Percentiles rank a stretch among this genome's conserved stretches.
Conservation (phyloP, 2,329 filamentous ascomycete genomes). For the Aureobasidium musti region DNA sequence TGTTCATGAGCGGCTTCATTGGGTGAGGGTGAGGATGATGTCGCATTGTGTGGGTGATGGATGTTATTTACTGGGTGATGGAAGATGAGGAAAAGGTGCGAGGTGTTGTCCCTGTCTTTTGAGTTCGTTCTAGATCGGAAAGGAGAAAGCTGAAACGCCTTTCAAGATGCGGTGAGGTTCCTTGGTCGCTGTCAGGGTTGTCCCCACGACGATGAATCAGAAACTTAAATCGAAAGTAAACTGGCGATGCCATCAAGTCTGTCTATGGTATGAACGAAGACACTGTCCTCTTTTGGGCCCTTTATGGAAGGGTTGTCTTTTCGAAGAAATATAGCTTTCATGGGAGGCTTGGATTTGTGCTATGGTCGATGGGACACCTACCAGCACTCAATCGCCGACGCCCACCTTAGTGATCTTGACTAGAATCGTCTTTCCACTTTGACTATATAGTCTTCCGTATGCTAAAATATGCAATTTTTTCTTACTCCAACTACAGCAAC, state of each 20-base stretch:
- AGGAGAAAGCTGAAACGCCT: slow-evolving; percentile 20
- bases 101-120: neutral
- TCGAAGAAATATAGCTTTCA: slow-evolving; percentile 80
- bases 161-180: neutral
- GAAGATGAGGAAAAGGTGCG: neutral
- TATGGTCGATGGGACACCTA: slow-evolving; percentile 89
- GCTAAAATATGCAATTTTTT: too few relatives aligned
- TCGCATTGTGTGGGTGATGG: neutral
- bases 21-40: neutral
- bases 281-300: slow-evolving; percentile 85
- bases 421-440: too few relatives aligned
- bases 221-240: slow-evolving; percentile 38
- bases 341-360: slow-evolving; percentile 85
- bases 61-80: neutral
- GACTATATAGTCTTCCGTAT: too few relatives aligned
- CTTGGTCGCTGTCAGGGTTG: neutral
- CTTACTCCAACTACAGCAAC: too few relatives aligned
- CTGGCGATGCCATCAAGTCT: slow-evolving; percentile 71
- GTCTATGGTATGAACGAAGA: slow-evolving; percentile 81
- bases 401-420: slow-evolving; percentile 74
- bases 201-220: neutral
- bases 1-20: slow-evolving; percentile 16
- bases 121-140: neutral
- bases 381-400: slow-evolving; percentile 76
- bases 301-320: slow-evolving; percentile 83